These are phyloP conservation scores for Fonsecaea monophora DNA, from an alignment of 2,329 filamentous ascomycete genomes.

Conservation along the genomic window DNA sequence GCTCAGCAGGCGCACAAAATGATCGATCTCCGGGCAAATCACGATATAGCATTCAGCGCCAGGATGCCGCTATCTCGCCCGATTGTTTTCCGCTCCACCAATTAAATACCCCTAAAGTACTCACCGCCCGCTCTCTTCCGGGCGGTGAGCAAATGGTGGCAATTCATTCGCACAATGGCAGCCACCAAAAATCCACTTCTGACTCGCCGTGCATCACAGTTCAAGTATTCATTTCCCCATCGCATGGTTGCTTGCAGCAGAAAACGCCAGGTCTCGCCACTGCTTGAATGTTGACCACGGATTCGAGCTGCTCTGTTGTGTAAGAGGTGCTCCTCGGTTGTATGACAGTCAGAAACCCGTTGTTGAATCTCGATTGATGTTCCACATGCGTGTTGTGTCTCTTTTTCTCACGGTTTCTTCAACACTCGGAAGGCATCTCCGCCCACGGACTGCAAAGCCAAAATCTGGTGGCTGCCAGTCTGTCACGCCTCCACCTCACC, in stretches of 20 bases:
- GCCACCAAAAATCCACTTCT: not conserved
- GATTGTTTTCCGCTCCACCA: not conserved
- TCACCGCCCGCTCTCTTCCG: slow-evolving; percentile 8
- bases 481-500: slow-evolving; percentile 22
- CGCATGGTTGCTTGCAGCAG: not conserved
- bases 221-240: not conserved
- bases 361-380: not conserved
- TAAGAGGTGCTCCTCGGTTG: not conserved
- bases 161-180: not conserved
- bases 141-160: slow-evolving; percentile 11
- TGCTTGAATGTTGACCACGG: slow-evolving; percentile 1
- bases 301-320: not conserved
- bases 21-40: slow-evolving; percentile 18
- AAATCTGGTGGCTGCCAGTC: slow-evolving; percentile 8
- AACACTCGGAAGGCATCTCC: not conserved
- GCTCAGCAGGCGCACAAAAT: not conserved
- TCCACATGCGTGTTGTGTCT: not conserved
- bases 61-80: not conserved
- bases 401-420: not conserved
- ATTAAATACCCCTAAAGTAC: not conserved
- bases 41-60: slow-evolving; percentile 2
- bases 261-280: slow-evolving; percentile 10
- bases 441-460: not conserved
- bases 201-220: not conserved
- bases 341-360: not conserved